phyloP scores from a whole-genome alignment of 2,329 filamentous ascomycete species.

The Ambrosiella xylebori region DNA sequence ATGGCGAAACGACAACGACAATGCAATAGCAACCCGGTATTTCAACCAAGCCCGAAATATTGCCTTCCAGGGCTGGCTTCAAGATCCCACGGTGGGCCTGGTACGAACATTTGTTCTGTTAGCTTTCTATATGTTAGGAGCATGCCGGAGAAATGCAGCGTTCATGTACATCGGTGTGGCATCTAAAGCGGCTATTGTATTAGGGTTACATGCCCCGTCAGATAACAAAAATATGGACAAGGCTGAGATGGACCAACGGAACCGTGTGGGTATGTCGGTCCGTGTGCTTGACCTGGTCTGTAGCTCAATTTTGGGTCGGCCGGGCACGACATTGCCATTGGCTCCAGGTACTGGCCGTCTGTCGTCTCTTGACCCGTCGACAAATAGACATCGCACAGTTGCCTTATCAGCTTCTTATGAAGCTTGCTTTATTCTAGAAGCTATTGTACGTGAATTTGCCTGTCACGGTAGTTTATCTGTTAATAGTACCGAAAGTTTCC shows the following conservation, averaged over 20 bases:
- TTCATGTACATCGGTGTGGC: conserved; percentile 42
- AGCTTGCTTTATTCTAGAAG: conserved; percentile 9
- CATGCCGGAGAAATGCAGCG: conserved; percentile 36
- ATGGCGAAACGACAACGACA: conserved; percentile 17
- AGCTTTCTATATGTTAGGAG: conserved; percentile 39
- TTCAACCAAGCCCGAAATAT: conserved; percentile 29
- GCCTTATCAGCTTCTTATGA: conserved; percentile 11
- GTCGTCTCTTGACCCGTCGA: not conserved
- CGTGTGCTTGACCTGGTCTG: conserved; percentile 13
- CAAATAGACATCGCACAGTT: conserved; percentile 4
- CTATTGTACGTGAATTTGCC: conserved; percentile 8
- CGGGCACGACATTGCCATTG: conserved; percentile 4
- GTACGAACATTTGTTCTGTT: conserved; percentile 33
- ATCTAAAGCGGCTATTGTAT: conserved; percentile 31
- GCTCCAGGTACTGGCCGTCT: not conserved
- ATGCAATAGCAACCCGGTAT: conserved; percentile 15
- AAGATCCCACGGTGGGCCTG: conserved; percentile 32
- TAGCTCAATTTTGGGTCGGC: conserved; percentile 14
- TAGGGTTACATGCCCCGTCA: conserved; percentile 28
- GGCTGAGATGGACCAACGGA: conserved; percentile 10
- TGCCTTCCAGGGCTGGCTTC: conserved; percentile 31
- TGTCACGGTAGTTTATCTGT: conserved; percentile 3
- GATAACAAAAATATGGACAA: conserved; percentile 13
- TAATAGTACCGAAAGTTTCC: conserved; percentile 3
- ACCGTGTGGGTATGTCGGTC: conserved; percentile 15